A percentile compares a stretch with the other conserved stretches of the same genome.
Conservation (phyloP, 257 asterid genomes). For the Sherardia arvensis region DNA sequence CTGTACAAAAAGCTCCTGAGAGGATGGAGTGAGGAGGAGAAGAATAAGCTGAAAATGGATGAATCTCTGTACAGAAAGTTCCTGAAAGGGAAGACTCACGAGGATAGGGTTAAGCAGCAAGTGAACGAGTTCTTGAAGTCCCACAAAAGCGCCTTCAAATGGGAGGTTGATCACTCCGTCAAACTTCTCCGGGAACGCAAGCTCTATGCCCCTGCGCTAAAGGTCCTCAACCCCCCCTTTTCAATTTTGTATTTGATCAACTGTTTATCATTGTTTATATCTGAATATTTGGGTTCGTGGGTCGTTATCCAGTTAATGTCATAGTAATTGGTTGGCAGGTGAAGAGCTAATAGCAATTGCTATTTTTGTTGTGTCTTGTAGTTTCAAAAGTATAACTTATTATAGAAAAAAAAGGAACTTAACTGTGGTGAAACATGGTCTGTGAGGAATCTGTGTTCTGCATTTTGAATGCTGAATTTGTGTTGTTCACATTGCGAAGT, state of each 20-base stretch:
- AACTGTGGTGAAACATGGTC: no score
- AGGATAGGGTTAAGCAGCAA: constrained; percentile 39
- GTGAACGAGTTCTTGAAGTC: constrained; percentile 62
- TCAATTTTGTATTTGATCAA: background rate
- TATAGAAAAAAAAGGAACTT: no score
- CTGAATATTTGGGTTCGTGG: background rate
- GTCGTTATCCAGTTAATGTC: background rate
- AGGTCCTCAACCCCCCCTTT: constrained; percentile 31
- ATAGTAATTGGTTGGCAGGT: no score
- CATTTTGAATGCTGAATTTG: background rate
- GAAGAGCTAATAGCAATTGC: no score
- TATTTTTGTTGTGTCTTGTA: no score
- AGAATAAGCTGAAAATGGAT: constrained; percentile 21
- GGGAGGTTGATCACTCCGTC: constrained; percentile 82
- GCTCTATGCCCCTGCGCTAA: constrained; percentile 65
- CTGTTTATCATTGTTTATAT: background rate
- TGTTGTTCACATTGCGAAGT: background rate
- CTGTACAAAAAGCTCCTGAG: constrained; percentile 72
- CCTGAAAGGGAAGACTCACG: constrained; percentile 49
- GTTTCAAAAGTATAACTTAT: no score
- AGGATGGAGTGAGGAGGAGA: constrained; percentile 58
- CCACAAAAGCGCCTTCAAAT: constrained; percentile 67
- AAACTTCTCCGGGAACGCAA: constrained; percentile 65
- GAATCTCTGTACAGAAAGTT: constrained; percentile 79
- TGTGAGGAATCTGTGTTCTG: background rate